Conservation (phyloP, 1,284 basidiomycete species). For the Meira miltonrushii region DNA sequence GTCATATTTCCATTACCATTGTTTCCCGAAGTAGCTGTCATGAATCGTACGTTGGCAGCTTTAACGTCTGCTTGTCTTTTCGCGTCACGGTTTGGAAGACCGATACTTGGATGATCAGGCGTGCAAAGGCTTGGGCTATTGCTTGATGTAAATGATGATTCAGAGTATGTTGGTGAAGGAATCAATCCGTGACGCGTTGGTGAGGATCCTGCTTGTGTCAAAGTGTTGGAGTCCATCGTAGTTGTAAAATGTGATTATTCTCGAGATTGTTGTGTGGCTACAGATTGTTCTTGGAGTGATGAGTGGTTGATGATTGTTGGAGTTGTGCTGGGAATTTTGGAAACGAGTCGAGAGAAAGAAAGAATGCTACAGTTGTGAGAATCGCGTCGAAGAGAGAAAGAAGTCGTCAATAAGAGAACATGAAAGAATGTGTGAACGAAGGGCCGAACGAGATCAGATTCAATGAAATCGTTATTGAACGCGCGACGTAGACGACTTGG, state of each 20-base stretch:
- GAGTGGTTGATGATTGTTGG: too few relatives aligned
- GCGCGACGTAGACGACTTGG: neutral
- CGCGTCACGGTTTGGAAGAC: constrained; percentile 11
- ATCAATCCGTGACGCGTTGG: constrained; percentile 14
- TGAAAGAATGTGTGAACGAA: neutral
- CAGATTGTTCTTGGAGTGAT: too few relatives aligned
- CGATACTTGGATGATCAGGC: constrained; percentile 22
- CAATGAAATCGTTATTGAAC: neutral
- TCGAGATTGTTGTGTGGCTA: neutral
- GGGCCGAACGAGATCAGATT: neutral
- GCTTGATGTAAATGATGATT: constrained; percentile 26
- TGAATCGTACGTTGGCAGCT: constrained; percentile 31
- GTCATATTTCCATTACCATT: constrained; percentile 13
- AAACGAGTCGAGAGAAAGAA: neutral
- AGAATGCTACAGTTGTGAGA: neutral
- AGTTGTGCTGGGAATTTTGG: neutral
- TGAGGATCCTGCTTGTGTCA: neutral
- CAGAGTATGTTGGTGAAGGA: constrained; percentile 32
- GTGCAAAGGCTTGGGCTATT: constrained; percentile 25
- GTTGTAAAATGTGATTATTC: neutral
- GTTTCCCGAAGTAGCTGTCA: constrained; percentile 20
- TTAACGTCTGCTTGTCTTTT: constrained; percentile 19
- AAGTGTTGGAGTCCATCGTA: neutral
- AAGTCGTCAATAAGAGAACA: neutral
- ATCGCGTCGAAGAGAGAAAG: neutral